Base-by-base conservation (phyloP, 257 asterid genomes). In the Fraxinus americana region DNA sequence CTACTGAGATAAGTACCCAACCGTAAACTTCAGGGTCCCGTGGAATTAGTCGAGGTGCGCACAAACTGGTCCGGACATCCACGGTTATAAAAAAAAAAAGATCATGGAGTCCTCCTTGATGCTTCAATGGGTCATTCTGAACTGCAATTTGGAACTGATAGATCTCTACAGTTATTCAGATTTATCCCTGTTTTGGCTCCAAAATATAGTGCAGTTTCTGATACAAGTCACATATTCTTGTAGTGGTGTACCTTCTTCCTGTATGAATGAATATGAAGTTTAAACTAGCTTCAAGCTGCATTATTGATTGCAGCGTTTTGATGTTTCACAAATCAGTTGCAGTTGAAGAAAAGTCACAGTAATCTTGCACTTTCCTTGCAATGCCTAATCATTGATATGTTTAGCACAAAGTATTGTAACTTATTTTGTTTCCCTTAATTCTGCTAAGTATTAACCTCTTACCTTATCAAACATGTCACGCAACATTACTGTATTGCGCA, bases 91-190 rank as follows among this genome's bases (percentile, higher is more conserved):
- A 25, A 25, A 25, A 25, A 25, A 25, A 25, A 25, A 73, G 82
- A 70, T 68, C 79, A 34, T 78, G 81, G 68, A 68, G 30, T 84
- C 75, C 70, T 82, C 84, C 85, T 43, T 85, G 87, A 91, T 36
- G 39, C 19, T 39, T 50, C 71, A 27, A 17, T 43, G 5, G 2
- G 65, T 12, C 59, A 23, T 43, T 21, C 67, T 19, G 27, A 57
- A 59, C 16, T 57, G 30, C 76, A 69, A 29, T n/a, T 66, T 59
- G 69, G 65, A 63, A 76, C 66, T 16, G 25, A 61, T 73, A 67
- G 77, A 43, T 57, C 65, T 25, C 19, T 70, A 54, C 19, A 39
- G 39, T 52, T 67, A 35, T 73, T 66, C 78, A 78, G 43, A 72
- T 13, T 73, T 13, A 17, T 78, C n/a, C 65, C 32, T 29, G 23